Evolutionary conservation across 2,329 filamentous ascomycete genomes (phyloP).

Genomic region (Geosmithia morbida): DNA sequence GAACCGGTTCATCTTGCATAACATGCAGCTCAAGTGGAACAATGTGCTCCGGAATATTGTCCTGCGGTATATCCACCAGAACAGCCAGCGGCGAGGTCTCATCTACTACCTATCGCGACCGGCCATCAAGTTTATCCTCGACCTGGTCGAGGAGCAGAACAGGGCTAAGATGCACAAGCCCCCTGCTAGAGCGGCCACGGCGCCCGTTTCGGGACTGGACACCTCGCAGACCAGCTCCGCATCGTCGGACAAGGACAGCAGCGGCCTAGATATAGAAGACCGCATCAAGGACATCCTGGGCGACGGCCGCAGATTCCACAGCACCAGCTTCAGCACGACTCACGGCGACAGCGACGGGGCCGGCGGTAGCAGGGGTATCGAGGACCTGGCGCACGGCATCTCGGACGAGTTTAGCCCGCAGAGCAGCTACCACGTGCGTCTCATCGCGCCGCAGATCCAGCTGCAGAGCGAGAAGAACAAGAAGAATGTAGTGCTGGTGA

Average conservation of each 20-base stretch:
- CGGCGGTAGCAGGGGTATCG: constrained; percentile 24
- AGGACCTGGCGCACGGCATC: constrained; percentile 60
- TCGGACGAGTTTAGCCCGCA: constrained; percentile 78
- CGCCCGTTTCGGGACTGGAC: constrained; percentile 4
- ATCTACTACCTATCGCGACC: constrained; percentile 94
- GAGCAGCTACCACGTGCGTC: constrained; percentile 84
- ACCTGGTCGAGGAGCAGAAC: constrained; percentile 89
- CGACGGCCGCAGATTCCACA: constrained; percentile 70
- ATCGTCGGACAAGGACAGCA: constrained; percentile 39
- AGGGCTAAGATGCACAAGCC: constrained; percentile 40
- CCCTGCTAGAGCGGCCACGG: constrained; percentile 5
- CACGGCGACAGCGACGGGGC: constrained; percentile 13
- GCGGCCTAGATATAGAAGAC: constrained; percentile 51
- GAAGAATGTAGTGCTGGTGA: constrained; percentile 91
- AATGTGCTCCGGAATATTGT: constrained; percentile 93
- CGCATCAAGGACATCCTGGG: constrained; percentile 74
- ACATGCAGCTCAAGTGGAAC: constrained; percentile 97
- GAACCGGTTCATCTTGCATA: constrained; percentile 96
- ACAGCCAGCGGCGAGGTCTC: constrained; percentile 87
- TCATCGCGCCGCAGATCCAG: constrained; percentile 96
- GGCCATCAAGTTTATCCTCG: constrained; percentile 94
- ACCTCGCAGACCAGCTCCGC: constrained; percentile 19
- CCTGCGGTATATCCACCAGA: constrained; percentile 92
- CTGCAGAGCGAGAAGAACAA: constrained; percentile 97
- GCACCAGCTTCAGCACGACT: constrained; percentile 12